phyloP scores from a whole-genome alignment of 2,329 filamentous ascomycete genomes.

The Ophiostoma perfectum region DNA sequence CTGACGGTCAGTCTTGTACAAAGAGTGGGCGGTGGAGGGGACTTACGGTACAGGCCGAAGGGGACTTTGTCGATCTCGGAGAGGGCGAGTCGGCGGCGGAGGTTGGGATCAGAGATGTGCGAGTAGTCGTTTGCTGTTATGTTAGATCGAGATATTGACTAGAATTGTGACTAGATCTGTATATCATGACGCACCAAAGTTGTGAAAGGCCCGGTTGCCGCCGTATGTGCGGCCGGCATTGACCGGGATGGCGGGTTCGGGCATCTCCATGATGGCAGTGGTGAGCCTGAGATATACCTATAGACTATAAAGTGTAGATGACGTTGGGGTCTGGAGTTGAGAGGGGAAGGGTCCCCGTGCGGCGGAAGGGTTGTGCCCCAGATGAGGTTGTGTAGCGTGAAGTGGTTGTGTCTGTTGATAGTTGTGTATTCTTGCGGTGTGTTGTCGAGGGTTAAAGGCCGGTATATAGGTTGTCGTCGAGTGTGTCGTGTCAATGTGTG shows the following conservation, averaged over 20 bases:
- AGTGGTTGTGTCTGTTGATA: background rate
- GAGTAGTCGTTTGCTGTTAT: conserved; percentile 40
- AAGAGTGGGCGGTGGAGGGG: too few species aligned
- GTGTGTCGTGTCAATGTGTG: too few species aligned
- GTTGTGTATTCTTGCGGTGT: too few species aligned
- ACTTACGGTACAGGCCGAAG: conserved; percentile 60
- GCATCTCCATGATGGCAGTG: conserved; percentile 33
- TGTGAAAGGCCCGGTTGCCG: conserved; percentile 66
- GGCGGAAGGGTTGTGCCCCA: conserved; percentile 2
- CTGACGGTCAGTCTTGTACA: too few species aligned
- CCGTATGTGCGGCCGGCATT: conserved; percentile 45
- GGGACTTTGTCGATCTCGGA: conserved; percentile 75
- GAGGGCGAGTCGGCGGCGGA: conserved; percentile 67
- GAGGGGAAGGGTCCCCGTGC: background rate
- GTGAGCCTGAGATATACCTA: background rate
- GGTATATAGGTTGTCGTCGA: too few species aligned
- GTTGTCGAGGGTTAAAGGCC: too few species aligned
- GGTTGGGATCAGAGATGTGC: conserved; percentile 65
- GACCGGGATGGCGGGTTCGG: conserved; percentile 33
- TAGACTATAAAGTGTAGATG: too few species aligned
- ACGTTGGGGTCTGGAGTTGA: too few species aligned
- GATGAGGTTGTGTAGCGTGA: background rate
- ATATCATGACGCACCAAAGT: conserved; percentile 43
- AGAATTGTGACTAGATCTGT: too few species aligned
- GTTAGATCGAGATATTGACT: background rate